A percentile compares a stretch with the other conserved stretches of the same genome.
Conservation (phyloP, 2,329 filamentous ascomycete species). For the Colletotrichum cordylinicola region DNA sequence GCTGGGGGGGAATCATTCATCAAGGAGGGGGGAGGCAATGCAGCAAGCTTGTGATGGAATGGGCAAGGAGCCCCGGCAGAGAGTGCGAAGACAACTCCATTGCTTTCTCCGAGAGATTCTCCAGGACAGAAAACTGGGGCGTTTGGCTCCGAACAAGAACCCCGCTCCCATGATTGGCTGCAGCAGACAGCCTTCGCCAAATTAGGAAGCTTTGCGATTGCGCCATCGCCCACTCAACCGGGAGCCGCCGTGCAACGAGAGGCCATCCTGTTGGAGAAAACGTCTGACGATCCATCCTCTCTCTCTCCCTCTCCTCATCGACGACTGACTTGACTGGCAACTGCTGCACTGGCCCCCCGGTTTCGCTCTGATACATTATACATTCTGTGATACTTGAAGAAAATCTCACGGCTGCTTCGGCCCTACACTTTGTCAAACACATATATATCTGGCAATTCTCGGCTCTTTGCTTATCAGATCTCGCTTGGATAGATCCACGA, state of each 20-base stretch:
- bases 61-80: constrained; percentile 12
- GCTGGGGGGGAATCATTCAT: neutral
- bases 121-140: neutral
- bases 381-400: neutral
- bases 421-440: neutral
- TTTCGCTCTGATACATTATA: constrained; percentile 2
- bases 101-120: constrained; percentile 11
- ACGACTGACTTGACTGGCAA: neutral
- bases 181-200: constrained; percentile 12
- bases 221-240: constrained; percentile 18
- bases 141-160: neutral
- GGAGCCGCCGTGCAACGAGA: constrained; percentile 9
- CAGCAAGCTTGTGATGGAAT: neutral
- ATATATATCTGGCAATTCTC: constrained; percentile 6
- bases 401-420: constrained; percentile 4
- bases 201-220: constrained; percentile 24
- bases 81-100: neutral
- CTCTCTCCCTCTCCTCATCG: constrained; percentile 7
- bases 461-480: constrained; percentile 1
- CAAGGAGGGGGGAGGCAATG: neutral
- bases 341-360: neutral
- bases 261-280: constrained; percentile 1
- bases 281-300: constrained; percentile 9
- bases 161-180: constrained; percentile 14
- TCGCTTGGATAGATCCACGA: neutral